These are phyloP conservation scores for Dalechampia spathulata DNA, from an alignment of 441 rosid genomes.

Conservation along the genomic window DNA sequence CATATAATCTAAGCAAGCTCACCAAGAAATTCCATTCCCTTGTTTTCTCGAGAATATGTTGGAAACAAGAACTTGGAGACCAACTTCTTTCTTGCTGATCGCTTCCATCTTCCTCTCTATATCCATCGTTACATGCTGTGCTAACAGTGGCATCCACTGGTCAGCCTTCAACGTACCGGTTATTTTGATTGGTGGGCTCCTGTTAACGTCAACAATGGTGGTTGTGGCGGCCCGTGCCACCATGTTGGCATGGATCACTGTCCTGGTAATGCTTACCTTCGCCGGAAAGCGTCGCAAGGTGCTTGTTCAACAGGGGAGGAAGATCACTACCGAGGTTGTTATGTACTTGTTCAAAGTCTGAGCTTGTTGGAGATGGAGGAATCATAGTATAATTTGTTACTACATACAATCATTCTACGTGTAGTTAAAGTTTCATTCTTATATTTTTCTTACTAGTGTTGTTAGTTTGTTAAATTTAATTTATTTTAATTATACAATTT, in stretches of 20 bases:
- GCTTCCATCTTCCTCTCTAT: not conserved
- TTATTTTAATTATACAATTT: too few species aligned
- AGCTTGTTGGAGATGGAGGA: too few species aligned
- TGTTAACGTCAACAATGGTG: conserved; percentile 16
- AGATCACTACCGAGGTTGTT: conserved; percentile 34
- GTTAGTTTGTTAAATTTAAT: too few species aligned
- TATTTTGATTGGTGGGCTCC: conserved; percentile 17
- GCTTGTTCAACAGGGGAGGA: conserved; percentile 37
- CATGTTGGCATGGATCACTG: conserved; percentile 41
- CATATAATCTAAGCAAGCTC: not conserved
- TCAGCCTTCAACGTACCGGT: not conserved
- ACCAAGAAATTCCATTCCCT: conserved; percentile 3
- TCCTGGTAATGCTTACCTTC: conserved; percentile 37
- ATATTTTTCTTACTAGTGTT: too few species aligned
- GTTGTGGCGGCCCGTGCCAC: conserved; percentile 42
- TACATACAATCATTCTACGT: too few species aligned
- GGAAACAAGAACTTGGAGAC: conserved; percentile 1
- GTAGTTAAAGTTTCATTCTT: too few species aligned
- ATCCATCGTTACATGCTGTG: not conserved
- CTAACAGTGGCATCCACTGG: not conserved
- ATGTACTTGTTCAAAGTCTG: conserved; percentile 18
- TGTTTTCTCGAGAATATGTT: not conserved
- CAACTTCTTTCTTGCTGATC: not conserved
- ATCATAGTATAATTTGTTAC: too few species aligned
- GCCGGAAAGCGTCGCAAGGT: conserved; percentile 37